Base-by-base conservation (phyloP, 2,329 filamentous ascomycete genomes). In the Akanthomyces uredinophilus region DNA sequence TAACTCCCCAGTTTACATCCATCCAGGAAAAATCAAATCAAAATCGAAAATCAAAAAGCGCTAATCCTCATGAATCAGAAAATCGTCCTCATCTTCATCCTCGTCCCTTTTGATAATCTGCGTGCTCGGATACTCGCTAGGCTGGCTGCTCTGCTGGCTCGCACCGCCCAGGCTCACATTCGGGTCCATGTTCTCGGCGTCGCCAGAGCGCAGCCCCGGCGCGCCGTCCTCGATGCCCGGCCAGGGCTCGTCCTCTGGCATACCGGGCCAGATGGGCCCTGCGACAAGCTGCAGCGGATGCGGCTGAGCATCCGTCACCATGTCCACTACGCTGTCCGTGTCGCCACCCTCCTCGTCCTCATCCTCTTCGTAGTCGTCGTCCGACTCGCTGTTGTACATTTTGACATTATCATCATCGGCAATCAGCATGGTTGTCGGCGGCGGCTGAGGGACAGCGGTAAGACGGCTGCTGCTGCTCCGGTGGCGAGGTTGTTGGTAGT, bases 171-270 rank as follows among this genome's bases (percentile, higher is more conserved):
- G 22, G 1, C 66, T 66, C 20, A 66, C 67, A 10, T 67, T 65
- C 2, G 81, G 81, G 52, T 84, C 79, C 39, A 79, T 70, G 62
- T 85, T 84, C 66, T 86, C 83, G 2, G 74, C 77, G 56, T 84
- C 79, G 24, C 22, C 47, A 1, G 32, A 69, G 18, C 77, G 78
- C 59, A 73, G 73, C 44, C 27, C 32, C 14, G 29, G 57, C 14
- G 37, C 49, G 11, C 49, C 27, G 61, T 82, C 83, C 64, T 85
- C 82, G 54, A 86, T 82, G 10, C 83, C 83, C 0, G 78, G 80
- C 81, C 83, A 84, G 2, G 78, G 78, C 63, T 85, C 80, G 64
- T 86, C 84, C 67, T 85, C 82, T 1, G 81, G 81, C 27, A 76
- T 65, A 62, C 57, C 57, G 11, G 49, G 37, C 57, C 57, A 60